Evolutionary conservation across 139 green algal species (phyloP).

Genomic region (Pseudopediastrum boryanum): DNA sequence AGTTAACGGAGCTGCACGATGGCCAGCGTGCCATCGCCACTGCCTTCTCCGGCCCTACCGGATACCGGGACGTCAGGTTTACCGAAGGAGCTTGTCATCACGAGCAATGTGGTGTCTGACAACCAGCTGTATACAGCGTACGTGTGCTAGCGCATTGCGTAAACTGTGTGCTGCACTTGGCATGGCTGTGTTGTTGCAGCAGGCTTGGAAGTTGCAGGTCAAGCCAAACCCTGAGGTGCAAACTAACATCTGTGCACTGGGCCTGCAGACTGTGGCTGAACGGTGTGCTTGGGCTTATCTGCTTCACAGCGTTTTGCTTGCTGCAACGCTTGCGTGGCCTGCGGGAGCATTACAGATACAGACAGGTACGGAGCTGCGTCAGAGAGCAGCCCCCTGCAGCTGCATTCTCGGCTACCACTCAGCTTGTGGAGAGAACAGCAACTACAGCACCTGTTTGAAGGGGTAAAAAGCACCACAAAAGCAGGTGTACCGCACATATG

Average conservation of each 20-base stretch:
- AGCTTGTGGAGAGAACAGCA: too few relatives aligned
- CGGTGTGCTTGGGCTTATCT: slow-evolving; percentile 15
- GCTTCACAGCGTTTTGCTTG: slow-evolving; percentile 29
- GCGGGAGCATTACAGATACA: slow-evolving; percentile 35
- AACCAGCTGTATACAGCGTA: slow-evolving; percentile 37
- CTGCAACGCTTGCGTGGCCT: slow-evolving; percentile 35
- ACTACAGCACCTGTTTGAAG: background rate
- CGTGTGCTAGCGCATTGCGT: background rate
- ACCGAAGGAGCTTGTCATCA: too few relatives aligned
- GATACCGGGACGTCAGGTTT: too few relatives aligned
- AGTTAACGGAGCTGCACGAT: too few relatives aligned
- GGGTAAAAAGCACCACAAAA: background rate
- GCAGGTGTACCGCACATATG: background rate
- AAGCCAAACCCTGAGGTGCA: background rate
- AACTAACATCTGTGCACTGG: background rate
- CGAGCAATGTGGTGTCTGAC: slow-evolving; percentile 27
- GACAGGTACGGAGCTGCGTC: slow-evolving; percentile 2
- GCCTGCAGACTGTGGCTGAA: slow-evolving; percentile 38
- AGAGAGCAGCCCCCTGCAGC: background rate
- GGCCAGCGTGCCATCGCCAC: too few relatives aligned
- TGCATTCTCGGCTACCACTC: background rate
- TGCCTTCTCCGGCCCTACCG: too few relatives aligned
- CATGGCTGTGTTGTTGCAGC: too few relatives aligned
- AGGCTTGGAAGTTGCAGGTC: too few relatives aligned
- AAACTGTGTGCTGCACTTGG: too few relatives aligned